These are phyloP conservation scores for Tricholoma sp. DNA, from an alignment of 768 basidiomycete species.

Conservation along the genomic window DNA sequence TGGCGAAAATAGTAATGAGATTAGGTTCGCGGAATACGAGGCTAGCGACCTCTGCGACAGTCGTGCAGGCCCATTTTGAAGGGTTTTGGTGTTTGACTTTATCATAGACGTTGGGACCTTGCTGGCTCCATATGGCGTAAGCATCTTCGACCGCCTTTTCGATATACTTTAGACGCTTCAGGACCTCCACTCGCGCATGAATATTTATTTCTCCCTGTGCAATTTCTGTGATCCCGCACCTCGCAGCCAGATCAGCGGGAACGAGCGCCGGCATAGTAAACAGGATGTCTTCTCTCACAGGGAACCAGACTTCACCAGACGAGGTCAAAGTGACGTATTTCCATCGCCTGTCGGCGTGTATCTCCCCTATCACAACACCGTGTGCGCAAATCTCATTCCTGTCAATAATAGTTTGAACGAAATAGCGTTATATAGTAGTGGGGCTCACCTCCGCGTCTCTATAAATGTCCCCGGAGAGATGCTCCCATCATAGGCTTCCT, in stretches of 20 bases:
- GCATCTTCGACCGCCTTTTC: slow-evolving; percentile 43
- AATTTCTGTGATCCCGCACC: slow-evolving; percentile 38
- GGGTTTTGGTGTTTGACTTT: slow-evolving; percentile 39
- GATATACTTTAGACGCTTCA: slow-evolving; percentile 53
- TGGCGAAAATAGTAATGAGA: slow-evolving; percentile 34
- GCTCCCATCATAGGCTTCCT: slow-evolving; percentile 13
- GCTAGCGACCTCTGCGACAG: slow-evolving; percentile 47
- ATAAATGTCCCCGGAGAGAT: slow-evolving; percentile 44
- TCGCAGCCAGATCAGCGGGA: slow-evolving; percentile 35
- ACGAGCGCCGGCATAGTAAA: slow-evolving; percentile 59
- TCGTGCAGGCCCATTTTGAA: slow-evolving; percentile 50
- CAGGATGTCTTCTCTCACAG: slow-evolving; percentile 47
- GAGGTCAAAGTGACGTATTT: slow-evolving; percentile 26
- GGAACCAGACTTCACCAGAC: slow-evolving; percentile 50
- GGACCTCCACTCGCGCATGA: slow-evolving; percentile 58
- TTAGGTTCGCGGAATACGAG: slow-evolving; percentile 34
- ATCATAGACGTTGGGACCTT: slow-evolving; percentile 37
- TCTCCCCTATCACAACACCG: slow-evolving; percentile 33
- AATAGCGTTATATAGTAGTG: slow-evolving; percentile 9
- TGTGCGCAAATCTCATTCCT: slow-evolving; percentile 29
- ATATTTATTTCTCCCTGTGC: slow-evolving; percentile 32
- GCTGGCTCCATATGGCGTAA: slow-evolving; percentile 21
- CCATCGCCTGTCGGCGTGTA: slow-evolving; percentile 14
- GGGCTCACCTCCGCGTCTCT: slow-evolving; percentile 44
- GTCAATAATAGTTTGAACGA: slow-evolving; percentile 2